These are phyloP conservation scores for Nannochloropsis salina DNA, from an alignment of 108 stramenopile species.

Conservation along the genomic window DNA sequence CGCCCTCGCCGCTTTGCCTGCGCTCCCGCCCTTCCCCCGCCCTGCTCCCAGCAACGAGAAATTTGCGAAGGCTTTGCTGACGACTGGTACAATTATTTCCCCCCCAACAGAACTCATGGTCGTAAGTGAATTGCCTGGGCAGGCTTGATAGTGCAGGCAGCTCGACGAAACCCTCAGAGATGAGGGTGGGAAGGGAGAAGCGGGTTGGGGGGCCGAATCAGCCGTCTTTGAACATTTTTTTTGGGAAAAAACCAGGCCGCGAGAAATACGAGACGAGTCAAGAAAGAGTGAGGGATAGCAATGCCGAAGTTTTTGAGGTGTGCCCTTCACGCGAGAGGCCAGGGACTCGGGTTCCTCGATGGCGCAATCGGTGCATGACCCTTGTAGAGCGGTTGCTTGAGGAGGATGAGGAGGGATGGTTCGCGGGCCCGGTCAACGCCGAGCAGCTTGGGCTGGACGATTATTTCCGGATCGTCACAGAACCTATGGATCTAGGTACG, in stretches of 20 bases:
- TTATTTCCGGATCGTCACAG: constrained; percentile 21
- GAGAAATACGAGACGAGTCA: not conserved
- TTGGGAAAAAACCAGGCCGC: not conserved
- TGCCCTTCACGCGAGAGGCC: too few relatives aligned
- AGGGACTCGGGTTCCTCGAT: not conserved
- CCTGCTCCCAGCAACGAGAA: too few relatives aligned
- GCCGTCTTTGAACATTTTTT: not conserved
- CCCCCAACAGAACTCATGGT: too few relatives aligned
- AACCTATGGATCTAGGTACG: constrained; percentile 18
- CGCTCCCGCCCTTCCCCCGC: too few relatives aligned
- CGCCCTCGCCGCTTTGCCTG: too few relatives aligned
- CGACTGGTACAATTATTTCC: too few relatives aligned
- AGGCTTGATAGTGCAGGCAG: not conserved
- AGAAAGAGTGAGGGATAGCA: not conserved
- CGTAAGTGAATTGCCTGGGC: not conserved
- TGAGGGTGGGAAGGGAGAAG: not conserved
- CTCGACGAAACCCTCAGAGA: not conserved
- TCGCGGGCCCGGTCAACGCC: not conserved
- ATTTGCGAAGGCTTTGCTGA: too few relatives aligned
- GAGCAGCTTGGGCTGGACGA: constrained; percentile 25
- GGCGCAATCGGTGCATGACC: not conserved
- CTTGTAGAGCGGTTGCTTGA: constrained; percentile 3
- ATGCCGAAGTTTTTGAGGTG: too few relatives aligned
- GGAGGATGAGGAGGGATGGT: constrained; percentile 14
- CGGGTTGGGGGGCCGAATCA: not conserved